These are phyloP conservation scores for Cucumis sativus DNA, from an alignment of 306 rosid genomes.

Conservation along the genomic window Cucumber_9930_V3 NC_026657.2:7549501-7550000, in stretches of 20 bases:
- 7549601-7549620: slow-evolving; percentile 92
- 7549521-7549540: slow-evolving; percentile 82
- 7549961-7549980: slow-evolving; percentile 49
- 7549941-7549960: slow-evolving; percentile 64
- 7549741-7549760: background rate
- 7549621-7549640: slow-evolving; percentile 41
- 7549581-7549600: slow-evolving; percentile 93
- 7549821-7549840: slow-evolving; percentile 69
- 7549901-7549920: slow-evolving; percentile 55
- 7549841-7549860: slow-evolving; percentile 70
- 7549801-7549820: background rate
- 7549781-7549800: background rate
- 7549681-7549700: background rate
- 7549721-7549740: background rate
- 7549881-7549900: slow-evolving; percentile 44
- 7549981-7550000: slow-evolving; percentile 72
- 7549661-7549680: background rate
- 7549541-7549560: slow-evolving; percentile 87
- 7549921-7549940: slow-evolving; percentile 92
- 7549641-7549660: slow-evolving; percentile 3
- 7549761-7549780: background rate
- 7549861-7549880: slow-evolving; percentile 67
- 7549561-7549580: slow-evolving; percentile 96
- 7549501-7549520: slow-evolving; percentile 93
- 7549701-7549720: background rate